These are phyloP conservation scores for Firmiana major DNA, from an alignment of 345 rosid genomes.

Conservation along the genomic window DNA sequence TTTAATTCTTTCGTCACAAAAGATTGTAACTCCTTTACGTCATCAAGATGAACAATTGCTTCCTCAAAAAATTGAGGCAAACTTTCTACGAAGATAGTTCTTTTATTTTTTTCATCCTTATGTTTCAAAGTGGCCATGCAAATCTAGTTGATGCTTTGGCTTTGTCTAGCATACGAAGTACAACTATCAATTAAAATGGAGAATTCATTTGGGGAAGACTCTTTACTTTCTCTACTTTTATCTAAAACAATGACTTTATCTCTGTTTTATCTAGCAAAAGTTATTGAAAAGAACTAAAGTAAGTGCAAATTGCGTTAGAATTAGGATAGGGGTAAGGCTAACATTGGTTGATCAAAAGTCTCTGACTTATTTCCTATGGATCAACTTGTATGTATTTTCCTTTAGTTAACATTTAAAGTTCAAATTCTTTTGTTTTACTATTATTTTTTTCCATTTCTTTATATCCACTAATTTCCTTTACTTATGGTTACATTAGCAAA, in stretches of 20 bases:
- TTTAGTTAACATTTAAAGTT: conserved; percentile 12
- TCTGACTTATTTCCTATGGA: conserved; percentile 6
- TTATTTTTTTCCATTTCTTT: conserved; percentile 3
- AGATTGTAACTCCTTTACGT: conserved; percentile 47
- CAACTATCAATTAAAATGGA: not conserved
- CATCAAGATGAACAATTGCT: conserved; percentile 46
- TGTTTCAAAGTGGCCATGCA: not conserved
- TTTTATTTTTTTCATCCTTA: conserved; percentile 6
- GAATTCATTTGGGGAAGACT: no score
- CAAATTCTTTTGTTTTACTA: not conserved
- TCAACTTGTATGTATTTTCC: conserved; percentile 19
- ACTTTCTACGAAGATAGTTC: conserved; percentile 38
- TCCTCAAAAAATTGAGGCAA: conserved; percentile 31
- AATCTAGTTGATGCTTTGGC: not conserved
- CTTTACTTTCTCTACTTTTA: not conserved
- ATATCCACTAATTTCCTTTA: conserved; percentile 14
- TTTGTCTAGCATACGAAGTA: conserved; percentile 9
- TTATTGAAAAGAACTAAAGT: conserved; percentile 27
- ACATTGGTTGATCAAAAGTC: not conserved
- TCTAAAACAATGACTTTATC: conserved; percentile 4
- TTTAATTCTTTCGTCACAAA: conserved; percentile 22
- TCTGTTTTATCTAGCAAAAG: conserved; percentile 25
- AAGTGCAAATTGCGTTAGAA: conserved; percentile 20
- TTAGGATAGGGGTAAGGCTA: conserved; percentile 2
- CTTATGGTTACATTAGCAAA: conserved; percentile 18